Evolutionary conservation across 306 rosid genomes (phyloP), one percentile per base, ranked within the genome.

Genomic region (Hippophae gyantsensis): DNA sequence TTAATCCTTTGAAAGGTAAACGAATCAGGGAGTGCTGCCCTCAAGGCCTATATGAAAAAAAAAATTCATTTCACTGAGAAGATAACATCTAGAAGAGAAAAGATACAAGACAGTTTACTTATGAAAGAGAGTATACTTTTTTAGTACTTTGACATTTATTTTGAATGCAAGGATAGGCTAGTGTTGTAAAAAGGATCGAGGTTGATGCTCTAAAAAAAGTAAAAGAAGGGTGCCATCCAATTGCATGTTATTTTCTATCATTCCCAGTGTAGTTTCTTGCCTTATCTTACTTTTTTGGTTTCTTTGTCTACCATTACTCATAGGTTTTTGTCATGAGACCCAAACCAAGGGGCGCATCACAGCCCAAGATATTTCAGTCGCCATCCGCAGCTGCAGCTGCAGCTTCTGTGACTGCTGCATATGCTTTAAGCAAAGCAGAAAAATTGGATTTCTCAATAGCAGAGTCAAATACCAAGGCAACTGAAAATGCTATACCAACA

Each of bases 371-470:
- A 65, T 86, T 86, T 73, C 97, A 77, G 74, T 93, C 99, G 9
- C 93, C 99, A 12, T 97, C 99, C 0, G 99, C 99, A 0, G 99
- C 99, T 0, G 99, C 99, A 0, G 97, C 99, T 0, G 99, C 99
- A 5, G 97, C 99, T 61, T 93, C 99, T 65, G 99, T 93, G 58
- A 78, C 85, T 69, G 95, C 94, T 62, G 97, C 99, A 49, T 93
- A 86, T 77, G 99, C 99, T 53, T 77, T 93, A 58, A 78, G 85
- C 61, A 88, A 85, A 73, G 73, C 86, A 62, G 95, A 83, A 76
- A 88, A 78, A 66, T 65, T 83, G 59, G 84, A 87, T 79, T 76
- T 69, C 57, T 18, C 66, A 6, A 76, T 71, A 40, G 81, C 79
- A 64, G 72, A 76, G 62, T 56, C 63, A 45, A 76, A 65, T 69